phyloP scores from a whole-genome alignment of 1,284 basidiomycete genomes.

The Lignosus rhinocerotis region DNA sequence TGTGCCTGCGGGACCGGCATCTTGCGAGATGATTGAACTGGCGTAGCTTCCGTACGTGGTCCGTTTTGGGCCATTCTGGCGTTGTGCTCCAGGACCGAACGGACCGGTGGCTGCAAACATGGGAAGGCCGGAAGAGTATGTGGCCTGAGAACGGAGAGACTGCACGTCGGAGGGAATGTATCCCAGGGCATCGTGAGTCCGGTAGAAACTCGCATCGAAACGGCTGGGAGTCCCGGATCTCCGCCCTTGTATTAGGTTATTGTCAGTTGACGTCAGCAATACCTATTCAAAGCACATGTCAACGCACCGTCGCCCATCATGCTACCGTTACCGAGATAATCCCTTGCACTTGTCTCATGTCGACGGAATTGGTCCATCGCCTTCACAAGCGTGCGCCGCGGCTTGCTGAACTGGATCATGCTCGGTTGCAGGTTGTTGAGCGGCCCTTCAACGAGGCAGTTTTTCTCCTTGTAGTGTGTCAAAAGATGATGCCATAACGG shows the following conservation, averaged over 20 bases:
- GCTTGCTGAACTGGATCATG: slow-evolving; percentile 99
- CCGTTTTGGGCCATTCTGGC: slow-evolving; percentile 66
- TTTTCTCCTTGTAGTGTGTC: slow-evolving; percentile 98
- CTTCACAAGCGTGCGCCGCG: slow-evolving; percentile 81
- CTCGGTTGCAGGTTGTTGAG: slow-evolving; percentile 95
- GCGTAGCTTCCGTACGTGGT: slow-evolving; percentile 84
- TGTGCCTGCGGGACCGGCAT: slow-evolving; percentile 63
- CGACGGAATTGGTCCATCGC: slow-evolving; percentile 90
- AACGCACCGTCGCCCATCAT: slow-evolving; percentile 51
- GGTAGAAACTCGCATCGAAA: slow-evolving; percentile 93
- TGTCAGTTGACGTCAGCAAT: slow-evolving; percentile 27
- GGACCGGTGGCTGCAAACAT: slow-evolving; percentile 75
- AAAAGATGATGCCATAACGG: slow-evolving; percentile 98
- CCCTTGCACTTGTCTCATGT: slow-evolving; percentile 84
- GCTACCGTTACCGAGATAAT: slow-evolving; percentile 51
- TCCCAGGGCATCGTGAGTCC: slow-evolving; percentile 90
- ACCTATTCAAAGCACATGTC: slow-evolving; percentile 9
- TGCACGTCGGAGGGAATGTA: slow-evolving; percentile 96
- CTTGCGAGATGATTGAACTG: slow-evolving; percentile 89
- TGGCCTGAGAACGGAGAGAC: slow-evolving; percentile 91
- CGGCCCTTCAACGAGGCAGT: slow-evolving; percentile 92
- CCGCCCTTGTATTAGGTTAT: slow-evolving; percentile 38
- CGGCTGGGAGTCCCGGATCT: slow-evolving; percentile 85
- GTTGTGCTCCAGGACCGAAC: slow-evolving; percentile 63
- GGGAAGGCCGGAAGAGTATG: slow-evolving; percentile 88